Conservation (phyloP, 305 asterid species). For the Fraxinus sp. region DNA sequence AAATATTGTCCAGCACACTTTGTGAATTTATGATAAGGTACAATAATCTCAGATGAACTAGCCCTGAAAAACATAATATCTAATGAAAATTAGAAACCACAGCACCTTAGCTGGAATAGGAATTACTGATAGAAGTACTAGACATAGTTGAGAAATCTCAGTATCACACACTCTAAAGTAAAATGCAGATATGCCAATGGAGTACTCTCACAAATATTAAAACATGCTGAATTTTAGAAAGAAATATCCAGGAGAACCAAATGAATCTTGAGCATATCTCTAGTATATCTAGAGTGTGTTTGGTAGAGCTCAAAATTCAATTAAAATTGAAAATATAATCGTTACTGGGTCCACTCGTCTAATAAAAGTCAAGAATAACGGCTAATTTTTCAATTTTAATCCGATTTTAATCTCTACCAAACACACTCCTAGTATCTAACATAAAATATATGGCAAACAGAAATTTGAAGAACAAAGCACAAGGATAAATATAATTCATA, state of each 20-base stretch:
- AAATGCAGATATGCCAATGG: neutral
- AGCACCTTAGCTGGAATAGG: neutral
- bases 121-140: neutral
- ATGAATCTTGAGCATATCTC: neutral
- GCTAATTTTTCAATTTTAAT: no score
- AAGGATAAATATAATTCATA: neutral
- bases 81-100: neutral
- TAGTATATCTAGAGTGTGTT: no score
- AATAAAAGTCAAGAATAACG: no score
- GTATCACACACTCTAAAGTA: neutral
- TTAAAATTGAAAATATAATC: no score
- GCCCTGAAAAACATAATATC: constrained; percentile 50
- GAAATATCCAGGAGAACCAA: neutral
- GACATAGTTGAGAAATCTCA: neutral
- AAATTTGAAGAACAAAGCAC: neutral
- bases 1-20: constrained; percentile 60
- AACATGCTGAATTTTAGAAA: neutral
- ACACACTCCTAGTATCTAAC: no score
- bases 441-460: neutral
- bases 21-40: constrained; percentile 67
- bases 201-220: neutral
- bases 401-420: no score
- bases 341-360: no score
- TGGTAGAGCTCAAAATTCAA: no score
- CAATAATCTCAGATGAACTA: constrained; percentile 72